phyloP scores from a whole-genome alignment of 352 stramenopile genomes.

The Phytopythium chamaehyphon region DNA sequence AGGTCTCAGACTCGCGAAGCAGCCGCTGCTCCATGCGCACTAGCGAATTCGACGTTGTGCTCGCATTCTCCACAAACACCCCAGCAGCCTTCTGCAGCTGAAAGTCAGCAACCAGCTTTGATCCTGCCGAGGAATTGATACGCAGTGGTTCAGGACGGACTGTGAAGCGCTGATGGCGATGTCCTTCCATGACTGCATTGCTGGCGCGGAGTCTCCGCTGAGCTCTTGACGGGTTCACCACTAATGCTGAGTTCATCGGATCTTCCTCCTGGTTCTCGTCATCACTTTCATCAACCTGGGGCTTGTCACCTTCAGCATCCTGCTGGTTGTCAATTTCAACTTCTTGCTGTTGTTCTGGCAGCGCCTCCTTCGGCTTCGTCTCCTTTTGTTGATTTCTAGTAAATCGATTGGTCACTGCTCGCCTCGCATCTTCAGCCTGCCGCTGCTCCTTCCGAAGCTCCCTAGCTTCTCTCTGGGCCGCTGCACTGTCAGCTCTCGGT shows the following conservation, averaged over 20 bases:
- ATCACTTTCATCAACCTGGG: neutral
- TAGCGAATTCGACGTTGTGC: neutral
- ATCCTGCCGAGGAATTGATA: neutral
- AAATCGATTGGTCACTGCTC: slow-evolving; percentile 1
- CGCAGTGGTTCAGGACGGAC: neutral
- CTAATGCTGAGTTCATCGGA: neutral
- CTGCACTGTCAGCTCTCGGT: neutral
- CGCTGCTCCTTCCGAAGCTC: slow-evolving; percentile 3
- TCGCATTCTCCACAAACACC: neutral
- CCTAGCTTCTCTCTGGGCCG: neutral
- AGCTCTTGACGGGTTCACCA: neutral
- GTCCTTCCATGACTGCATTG: neutral
- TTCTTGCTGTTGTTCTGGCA: no score
- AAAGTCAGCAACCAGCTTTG: neutral
- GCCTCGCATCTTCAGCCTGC: neutral
- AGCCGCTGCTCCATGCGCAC: slow-evolving; percentile 6
- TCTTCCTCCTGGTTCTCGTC: neutral
- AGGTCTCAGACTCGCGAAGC: neutral
- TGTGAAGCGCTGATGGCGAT: slow-evolving; percentile 1
- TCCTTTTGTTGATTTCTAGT: neutral
- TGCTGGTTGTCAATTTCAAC: no score
- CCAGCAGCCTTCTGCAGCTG: neutral
- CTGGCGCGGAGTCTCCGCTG: neutral
- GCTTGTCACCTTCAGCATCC: neutral
- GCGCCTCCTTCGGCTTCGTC: slow-evolving; percentile 4